phyloP scores from a whole-genome alignment of 352 stramenopile species.

The Globisporangium heterothallicum region DNA sequence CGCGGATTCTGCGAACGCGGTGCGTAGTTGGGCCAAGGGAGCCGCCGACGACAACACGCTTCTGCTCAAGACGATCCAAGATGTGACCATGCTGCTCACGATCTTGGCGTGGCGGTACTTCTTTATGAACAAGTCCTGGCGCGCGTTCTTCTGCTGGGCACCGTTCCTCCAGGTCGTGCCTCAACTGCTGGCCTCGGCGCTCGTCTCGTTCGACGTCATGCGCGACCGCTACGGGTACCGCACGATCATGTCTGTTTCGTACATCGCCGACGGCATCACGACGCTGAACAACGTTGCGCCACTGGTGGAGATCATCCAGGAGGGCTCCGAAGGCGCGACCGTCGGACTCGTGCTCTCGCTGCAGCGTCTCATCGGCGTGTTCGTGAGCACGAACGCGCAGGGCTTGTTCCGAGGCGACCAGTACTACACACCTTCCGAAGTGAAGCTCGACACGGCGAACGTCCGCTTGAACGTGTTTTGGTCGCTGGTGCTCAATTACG shows the following conservation, averaged over 20 bases:
- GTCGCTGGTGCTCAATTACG: conserved; percentile 15
- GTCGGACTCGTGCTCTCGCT: conserved; percentile 20
- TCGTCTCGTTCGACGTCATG: conserved; percentile 7
- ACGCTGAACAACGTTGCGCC: conserved; percentile 11
- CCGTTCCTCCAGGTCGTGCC: conserved; percentile 9
- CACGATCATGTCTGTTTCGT: conserved; percentile 9
- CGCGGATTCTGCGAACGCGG: conserved; percentile 16
- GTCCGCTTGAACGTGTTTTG: conserved; percentile 9
- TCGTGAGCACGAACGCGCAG: conserved; percentile 13
- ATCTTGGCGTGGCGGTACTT: conserved; percentile 7
- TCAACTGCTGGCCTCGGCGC: conserved; percentile 4
- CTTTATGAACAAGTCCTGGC: conserved; percentile 10
- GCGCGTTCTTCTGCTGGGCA: conserved; percentile 9
- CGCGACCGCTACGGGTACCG: conserved; percentile 10
- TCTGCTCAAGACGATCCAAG: conserved; percentile 10
- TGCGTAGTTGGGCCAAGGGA: conserved; percentile 22
- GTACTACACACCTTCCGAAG: conserved; percentile 8
- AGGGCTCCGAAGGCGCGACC: conserved; percentile 21
- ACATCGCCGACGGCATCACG: conserved; percentile 10
- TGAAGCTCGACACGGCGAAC: conserved; percentile 6
- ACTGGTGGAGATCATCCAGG: conserved; percentile 18
- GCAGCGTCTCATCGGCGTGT: conserved; percentile 11
- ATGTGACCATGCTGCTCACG: conserved; percentile 9
- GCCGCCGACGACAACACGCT: conserved; percentile 12
- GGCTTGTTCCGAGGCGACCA: conserved; percentile 7